These are phyloP conservation scores for Amoebophrya sp. DNA, from an alignment of 169 alveolate genomes.

Conservation along the genomic window DNA sequence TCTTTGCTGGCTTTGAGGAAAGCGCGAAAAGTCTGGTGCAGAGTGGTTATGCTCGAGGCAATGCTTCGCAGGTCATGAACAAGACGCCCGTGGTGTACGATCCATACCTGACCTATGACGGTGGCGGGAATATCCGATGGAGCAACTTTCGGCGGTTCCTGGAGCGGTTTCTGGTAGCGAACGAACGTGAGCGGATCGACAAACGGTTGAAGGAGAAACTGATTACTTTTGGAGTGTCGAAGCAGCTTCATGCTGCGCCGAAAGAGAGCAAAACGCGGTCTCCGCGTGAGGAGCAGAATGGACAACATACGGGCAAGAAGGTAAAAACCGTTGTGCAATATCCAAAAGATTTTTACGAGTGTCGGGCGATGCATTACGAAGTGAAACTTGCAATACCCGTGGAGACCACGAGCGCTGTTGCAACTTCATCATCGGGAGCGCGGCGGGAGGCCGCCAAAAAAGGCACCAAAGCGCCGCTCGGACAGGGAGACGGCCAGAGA, in stretches of 20 bases:
- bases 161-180: background rate
- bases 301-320: too few species aligned
- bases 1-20: background rate
- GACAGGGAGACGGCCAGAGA: background rate
- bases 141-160: background rate
- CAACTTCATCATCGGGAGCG: too few species aligned
- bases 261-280: background rate
- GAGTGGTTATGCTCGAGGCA: background rate
- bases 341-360: background rate
- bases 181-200: background rate
- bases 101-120: slow-evolving; percentile 6
- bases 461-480: background rate
- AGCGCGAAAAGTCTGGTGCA: background rate
- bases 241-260: background rate
- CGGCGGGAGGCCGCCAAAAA: too few species aligned
- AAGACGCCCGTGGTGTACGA: background rate
- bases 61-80: background rate
- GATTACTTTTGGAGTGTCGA: background rate
- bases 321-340: too few species aligned
- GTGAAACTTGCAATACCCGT: too few species aligned
- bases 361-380: background rate
- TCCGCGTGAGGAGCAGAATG: background rate
- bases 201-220: background rate
- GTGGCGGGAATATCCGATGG: background rate
- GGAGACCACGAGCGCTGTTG: too few species aligned